A percentile compares a stretch with the other conserved stretches of the same genome.
These are phyloP conservation scores for Tolypocladium paradoxum DNA, from an alignment of 2,329 filamentous ascomycete species.

Conservation along the genomic window DNA sequence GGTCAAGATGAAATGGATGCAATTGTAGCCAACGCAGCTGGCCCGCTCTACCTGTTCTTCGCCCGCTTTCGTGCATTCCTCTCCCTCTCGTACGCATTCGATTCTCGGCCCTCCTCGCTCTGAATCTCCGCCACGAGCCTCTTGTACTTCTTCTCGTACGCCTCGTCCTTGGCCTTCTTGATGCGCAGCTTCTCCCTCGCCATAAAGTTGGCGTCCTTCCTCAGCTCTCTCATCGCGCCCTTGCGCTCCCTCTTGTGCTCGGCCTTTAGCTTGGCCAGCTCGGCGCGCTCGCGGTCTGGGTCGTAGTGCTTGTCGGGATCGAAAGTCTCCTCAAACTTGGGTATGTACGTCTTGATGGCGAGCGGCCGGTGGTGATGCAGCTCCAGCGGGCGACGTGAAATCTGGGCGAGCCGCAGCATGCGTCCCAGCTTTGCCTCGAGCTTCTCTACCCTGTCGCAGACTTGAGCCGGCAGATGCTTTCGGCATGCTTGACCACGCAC, in stretches of 20 bases:
- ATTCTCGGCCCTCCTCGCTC: conserved; percentile 77
- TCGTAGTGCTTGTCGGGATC: conserved; percentile 97
- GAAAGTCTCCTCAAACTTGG: conserved; percentile 93
- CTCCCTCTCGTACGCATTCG: conserved; percentile 83
- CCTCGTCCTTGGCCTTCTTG: conserved; percentile 88
- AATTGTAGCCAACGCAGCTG: background rate
- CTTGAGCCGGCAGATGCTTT: conserved; percentile 34
- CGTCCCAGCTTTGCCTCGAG: conserved; percentile 34
- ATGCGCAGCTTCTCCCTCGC: conserved; percentile 78
- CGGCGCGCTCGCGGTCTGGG: conserved; percentile 79
- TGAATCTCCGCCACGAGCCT: conserved; percentile 90
- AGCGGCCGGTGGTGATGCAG: conserved; percentile 84
- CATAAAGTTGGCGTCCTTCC: conserved; percentile 92
- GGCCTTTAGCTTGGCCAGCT: conserved; percentile 70
- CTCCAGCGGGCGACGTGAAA: conserved; percentile 66
- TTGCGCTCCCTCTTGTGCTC: conserved; percentile 95
- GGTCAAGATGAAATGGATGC: background rate
- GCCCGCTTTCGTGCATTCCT: conserved; percentile 62
- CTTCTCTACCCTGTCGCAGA: conserved; percentile 31
- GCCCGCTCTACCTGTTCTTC: conserved; percentile 29
- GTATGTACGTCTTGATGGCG: conserved; percentile 77
- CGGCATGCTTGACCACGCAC: conserved; percentile 43
- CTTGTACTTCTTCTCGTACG: conserved; percentile 95
- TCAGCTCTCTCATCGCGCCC: conserved; percentile 83
- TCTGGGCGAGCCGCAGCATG: conserved; percentile 49